These are phyloP conservation scores for Suillus subluteus DNA, from an alignment of 768 basidiomycete species.

Conservation along the genomic window DNA sequence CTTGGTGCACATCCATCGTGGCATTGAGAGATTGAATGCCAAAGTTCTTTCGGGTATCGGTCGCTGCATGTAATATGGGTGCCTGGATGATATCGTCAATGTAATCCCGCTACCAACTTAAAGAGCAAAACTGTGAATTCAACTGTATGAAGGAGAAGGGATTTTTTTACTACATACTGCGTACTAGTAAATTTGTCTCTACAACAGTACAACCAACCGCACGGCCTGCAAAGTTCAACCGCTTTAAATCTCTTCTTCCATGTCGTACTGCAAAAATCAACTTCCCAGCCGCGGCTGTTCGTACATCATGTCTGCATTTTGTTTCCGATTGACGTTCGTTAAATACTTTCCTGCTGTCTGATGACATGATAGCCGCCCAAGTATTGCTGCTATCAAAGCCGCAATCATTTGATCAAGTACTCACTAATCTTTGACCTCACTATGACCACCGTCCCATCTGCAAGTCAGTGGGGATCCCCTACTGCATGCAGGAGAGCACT, in stretches of 20 bases:
- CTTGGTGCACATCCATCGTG: constrained; percentile 17
- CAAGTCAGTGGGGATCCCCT: constrained; percentile 25
- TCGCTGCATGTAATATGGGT: constrained; percentile 30
- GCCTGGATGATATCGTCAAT: constrained; percentile 22
- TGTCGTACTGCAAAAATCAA: background rate
- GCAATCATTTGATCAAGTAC: background rate
- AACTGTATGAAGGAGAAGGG: background rate
- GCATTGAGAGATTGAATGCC: background rate
- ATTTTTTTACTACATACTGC: no score
- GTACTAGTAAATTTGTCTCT: no score
- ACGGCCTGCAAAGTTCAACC: no score
- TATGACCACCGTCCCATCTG: constrained; percentile 5
- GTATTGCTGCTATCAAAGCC: background rate
- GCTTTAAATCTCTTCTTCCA: background rate
- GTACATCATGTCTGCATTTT: background rate
- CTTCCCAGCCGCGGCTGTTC: background rate
- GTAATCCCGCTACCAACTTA: background rate
- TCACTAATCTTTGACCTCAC: background rate
- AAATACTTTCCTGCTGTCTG: background rate
- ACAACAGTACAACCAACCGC: no score
- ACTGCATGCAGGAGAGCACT: constrained; percentile 20
- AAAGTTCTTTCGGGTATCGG: constrained; percentile 17
- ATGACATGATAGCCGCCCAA: background rate
- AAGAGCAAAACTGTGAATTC: background rate
- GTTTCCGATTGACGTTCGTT: background rate